Evolutionary conservation across 345 rosid genomes (phyloP).

Genomic region (Lepidium aucheri): DNA sequence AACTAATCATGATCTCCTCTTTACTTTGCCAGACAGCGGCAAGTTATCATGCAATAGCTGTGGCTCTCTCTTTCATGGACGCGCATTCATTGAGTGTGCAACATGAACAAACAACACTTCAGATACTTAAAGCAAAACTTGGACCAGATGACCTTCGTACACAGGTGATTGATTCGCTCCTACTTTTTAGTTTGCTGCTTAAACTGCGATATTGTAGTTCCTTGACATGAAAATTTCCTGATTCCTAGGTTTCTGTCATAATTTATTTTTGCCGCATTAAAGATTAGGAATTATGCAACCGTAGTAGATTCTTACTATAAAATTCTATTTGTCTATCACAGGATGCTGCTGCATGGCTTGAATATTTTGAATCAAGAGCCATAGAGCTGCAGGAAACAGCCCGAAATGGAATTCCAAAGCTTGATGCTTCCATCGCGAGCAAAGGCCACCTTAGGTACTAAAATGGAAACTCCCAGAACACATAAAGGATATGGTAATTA

Average conservation of each 20-base stretch:
- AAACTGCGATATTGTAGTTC: background rate
- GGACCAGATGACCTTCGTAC: slow-evolving; percentile 90
- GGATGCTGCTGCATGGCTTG: slow-evolving; percentile 99
- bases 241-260: background rate
- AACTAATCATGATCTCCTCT: slow-evolving; percentile 2
- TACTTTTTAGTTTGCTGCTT: background rate
- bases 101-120: slow-evolving; percentile 90
- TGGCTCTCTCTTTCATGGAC: slow-evolving; percentile 93
- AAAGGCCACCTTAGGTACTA: slow-evolving; percentile 96
- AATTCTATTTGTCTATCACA: slow-evolving; percentile 18
- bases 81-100: slow-evolving; percentile 90
- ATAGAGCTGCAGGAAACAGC: slow-evolving; percentile 93
- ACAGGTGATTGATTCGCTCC: slow-evolving; percentile 41
- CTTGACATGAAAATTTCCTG: background rate
- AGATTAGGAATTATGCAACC: slow-evolving; percentile 5
- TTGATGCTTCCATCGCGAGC: slow-evolving; percentile 89
- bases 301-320: background rate
- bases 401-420: slow-evolving; percentile 81
- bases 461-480: slow-evolving; percentile 19
- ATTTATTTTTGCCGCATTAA: background rate
- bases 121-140: slow-evolving; percentile 80
- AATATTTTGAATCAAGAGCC: slow-evolving; percentile 85
- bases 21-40: slow-evolving; percentile 74
- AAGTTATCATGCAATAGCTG: slow-evolving; percentile 97
- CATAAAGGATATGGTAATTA: slow-evolving; percentile 27